These are phyloP conservation scores for Daldinia loculata DNA, from an alignment of 495 filamentous ascomycete genomes.

Conservation along the genomic window DNA sequence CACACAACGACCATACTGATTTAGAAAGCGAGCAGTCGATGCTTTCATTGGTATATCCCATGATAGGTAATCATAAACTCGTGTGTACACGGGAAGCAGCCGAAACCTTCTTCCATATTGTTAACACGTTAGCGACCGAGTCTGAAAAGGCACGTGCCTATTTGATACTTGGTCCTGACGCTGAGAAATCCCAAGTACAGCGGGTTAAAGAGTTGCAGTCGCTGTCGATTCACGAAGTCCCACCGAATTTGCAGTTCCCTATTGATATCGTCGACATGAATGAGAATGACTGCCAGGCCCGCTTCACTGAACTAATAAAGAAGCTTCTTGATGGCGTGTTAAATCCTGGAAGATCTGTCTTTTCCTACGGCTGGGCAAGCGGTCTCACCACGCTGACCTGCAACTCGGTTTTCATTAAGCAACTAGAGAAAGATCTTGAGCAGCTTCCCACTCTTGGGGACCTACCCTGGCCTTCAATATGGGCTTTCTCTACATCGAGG, in stretches of 20 bases:
- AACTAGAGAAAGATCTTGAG: slow-evolving; percentile 44
- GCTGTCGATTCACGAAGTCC: slow-evolving; percentile 44
- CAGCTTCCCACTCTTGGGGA: slow-evolving; percentile 25
- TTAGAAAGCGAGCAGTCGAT: slow-evolving; percentile 47
- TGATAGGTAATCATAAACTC: slow-evolving; percentile 45
- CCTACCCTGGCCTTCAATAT: slow-evolving; percentile 43
- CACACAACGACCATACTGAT: slow-evolving; percentile 46
- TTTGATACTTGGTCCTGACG: slow-evolving; percentile 43
- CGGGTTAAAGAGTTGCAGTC: slow-evolving; percentile 36
- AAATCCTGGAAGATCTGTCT: slow-evolving; percentile 45
- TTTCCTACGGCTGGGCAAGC: slow-evolving; percentile 45
- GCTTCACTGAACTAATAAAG: slow-evolving; percentile 20
- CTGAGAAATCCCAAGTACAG: slow-evolving; percentile 30
- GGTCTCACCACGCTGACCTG: slow-evolving; percentile 46
- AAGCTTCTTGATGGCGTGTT: slow-evolving; percentile 28
- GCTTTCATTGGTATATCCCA: slow-evolving; percentile 46
- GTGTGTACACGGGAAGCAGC: slow-evolving; percentile 51
- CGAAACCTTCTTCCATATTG: slow-evolving; percentile 50
- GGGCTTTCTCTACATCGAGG: slow-evolving; percentile 44
- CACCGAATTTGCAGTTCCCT: slow-evolving; percentile 41
- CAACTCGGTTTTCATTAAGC: slow-evolving; percentile 43
- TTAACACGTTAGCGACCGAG: slow-evolving; percentile 48
- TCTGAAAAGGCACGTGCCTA: slow-evolving; percentile 49
- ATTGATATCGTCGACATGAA: slow-evolving; percentile 40
- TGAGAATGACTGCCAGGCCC: slow-evolving; percentile 21